Base-by-base conservation (phyloP, 2,329 filamentous ascomycete species). In the Aspergillus clavatus region DNA sequence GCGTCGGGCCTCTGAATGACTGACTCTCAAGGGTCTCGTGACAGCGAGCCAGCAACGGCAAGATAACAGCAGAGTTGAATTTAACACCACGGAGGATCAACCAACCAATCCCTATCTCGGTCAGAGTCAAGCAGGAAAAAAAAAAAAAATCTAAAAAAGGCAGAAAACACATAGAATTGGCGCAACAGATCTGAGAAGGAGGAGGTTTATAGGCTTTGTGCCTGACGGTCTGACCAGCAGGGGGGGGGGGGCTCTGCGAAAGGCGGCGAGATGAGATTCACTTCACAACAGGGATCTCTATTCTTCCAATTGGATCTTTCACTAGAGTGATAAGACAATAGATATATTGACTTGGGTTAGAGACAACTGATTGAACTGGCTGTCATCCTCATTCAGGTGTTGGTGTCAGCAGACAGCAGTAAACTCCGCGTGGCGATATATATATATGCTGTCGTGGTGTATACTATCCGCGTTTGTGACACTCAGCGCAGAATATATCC, bases 21-120 rank as follows among this genome's bases (percentile, higher is more conserved):
- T 8, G 14, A 33, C n/a, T 33, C 14, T 18, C 29, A 33, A 18
- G 14, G 37, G 48, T 50, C 48, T 50, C 48, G 48, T 50, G 48
- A 50, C 48, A 47, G 44, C 44, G 29, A 50, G 37, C 47, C 44
- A 47, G 44, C 41, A 45, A 47, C 43, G 39, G 43, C 26, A 31
- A 43, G 37, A 40, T 39, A 36, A 36, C 7, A 27, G 26, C 35
- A 38, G 18, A 16, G n/a, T 16, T 10, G 18, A 33, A n/a, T n/a
- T n/a, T 33, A 33, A 10, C 29, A 18, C 29, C 29, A 8, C 10
- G 14, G 7, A 33, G n/a, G 7, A 33, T 33, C 29, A 33, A 16
- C 14, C 7, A 10, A 18, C 8, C 4, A 16, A 33, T 33, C 18
- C n/a, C n/a, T n/a, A n/a, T n/a, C n/a, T n/a, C n/a, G n/a, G n/a